These are phyloP conservation scores for Massarina eburnea DNA, from an alignment of 2,329 filamentous ascomycete genomes.

Conservation along the genomic window DNA sequence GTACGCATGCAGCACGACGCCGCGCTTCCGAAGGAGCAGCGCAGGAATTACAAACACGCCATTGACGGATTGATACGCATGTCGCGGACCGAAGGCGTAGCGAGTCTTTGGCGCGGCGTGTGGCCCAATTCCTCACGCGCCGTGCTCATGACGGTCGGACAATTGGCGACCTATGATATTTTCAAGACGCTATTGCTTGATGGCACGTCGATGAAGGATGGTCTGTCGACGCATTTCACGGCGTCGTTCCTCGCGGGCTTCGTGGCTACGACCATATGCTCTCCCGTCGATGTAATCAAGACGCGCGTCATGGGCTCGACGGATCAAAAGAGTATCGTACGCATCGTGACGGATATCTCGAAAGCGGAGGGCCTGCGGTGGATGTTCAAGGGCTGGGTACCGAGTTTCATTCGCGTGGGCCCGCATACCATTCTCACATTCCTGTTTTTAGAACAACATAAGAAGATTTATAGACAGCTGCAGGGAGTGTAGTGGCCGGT, in stretches of 20 bases:
- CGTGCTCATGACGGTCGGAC: constrained; percentile 83
- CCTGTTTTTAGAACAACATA: constrained; percentile 83
- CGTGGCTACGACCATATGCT: constrained; percentile 81
- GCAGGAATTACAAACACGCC: constrained; percentile 87
- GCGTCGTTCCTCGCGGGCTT: constrained; percentile 78
- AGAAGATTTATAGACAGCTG: constrained; percentile 66
- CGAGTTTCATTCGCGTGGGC: constrained; percentile 68
- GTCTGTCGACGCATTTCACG: constrained; percentile 74
- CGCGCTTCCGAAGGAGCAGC: constrained; percentile 69
- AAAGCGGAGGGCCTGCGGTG: constrained; percentile 71
- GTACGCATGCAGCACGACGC: constrained; percentile 97
- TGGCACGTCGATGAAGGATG: constrained; percentile 66
- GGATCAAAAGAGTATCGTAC: constrained; percentile 56
- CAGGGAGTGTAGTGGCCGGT: constrained; percentile 13
- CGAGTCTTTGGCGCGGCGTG: constrained; percentile 79
- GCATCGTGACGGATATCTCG: constrained; percentile 67
- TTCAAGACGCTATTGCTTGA: constrained; percentile 73
- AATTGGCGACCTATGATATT: constrained; percentile 81
- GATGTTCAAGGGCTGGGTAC: constrained; percentile 91
- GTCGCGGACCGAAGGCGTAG: constrained; percentile 78
- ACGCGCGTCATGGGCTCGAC: constrained; percentile 79
- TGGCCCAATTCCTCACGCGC: constrained; percentile 80
- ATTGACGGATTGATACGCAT: constrained; percentile 84
- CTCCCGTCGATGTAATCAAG: constrained; percentile 86
- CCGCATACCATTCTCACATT: constrained; percentile 86